Conservation (phyloP, 225 moss, liverwort and hornwort species). For the Bryoerythrophyllum caledonicum region DNA sequence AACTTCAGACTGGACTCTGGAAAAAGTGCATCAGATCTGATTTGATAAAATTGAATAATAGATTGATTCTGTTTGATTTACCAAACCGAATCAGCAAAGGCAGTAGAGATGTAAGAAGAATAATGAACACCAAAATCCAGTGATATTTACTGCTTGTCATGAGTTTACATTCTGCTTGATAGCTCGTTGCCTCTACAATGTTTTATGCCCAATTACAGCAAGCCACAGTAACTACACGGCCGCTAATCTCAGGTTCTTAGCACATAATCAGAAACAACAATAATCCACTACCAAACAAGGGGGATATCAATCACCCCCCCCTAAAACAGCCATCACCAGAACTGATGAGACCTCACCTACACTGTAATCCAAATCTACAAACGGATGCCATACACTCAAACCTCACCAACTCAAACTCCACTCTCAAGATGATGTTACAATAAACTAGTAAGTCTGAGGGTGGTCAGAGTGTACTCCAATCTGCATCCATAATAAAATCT, state of each 20-base stretch:
- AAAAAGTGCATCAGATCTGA: no score
- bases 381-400: constrained; percentile 16
- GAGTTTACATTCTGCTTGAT: constrained; percentile 53
- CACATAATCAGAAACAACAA: constrained; percentile 25
- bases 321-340: constrained; percentile 18
- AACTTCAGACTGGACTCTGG: no score
- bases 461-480: constrained; percentile 6
- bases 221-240: constrained; percentile 22
- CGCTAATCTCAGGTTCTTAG: constrained; percentile 33
- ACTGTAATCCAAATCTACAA: constrained; percentile 49
- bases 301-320: constrained; percentile 45
- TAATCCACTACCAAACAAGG: constrained; percentile 45
- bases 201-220: constrained; percentile 20
- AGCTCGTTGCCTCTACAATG: constrained; percentile 25
- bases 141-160: constrained; percentile 44
- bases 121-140: constrained; percentile 48
- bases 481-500: not conserved
- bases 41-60: no score
- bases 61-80: no score
- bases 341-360: constrained; percentile 16
- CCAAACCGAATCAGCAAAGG: not conserved
- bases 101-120: constrained; percentile 8
- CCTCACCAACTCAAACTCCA: no score
- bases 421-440: constrained; percentile 7
- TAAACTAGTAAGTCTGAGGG: no score